Conservation (phyloP, 75 land plant species). For the Azolla pinnata region DNA sequence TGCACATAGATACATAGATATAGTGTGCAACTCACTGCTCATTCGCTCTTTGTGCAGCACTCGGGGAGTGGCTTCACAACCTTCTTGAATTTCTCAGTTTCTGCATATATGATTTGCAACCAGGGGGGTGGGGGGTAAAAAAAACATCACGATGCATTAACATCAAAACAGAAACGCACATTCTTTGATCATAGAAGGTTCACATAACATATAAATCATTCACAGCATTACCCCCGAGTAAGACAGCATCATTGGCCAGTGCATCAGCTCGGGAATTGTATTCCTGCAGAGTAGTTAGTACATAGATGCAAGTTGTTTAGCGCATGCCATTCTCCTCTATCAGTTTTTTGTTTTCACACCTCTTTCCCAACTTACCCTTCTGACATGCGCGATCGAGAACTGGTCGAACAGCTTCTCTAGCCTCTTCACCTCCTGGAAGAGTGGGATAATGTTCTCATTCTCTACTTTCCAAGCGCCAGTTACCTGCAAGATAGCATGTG, state of each 20-base stretch:
- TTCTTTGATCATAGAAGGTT: too few relatives aligned
- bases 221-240: constrained; percentile 40
- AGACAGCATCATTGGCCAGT: constrained; percentile 52
- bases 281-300: constrained; percentile 32
- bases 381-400: constrained; percentile 45
- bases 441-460: constrained; percentile 31
- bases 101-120: too few relatives aligned
- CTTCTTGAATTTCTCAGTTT: too few relatives aligned
- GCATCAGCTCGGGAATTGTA: constrained; percentile 70
- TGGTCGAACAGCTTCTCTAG: constrained; percentile 42
- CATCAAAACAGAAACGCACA: too few relatives aligned
- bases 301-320: too few relatives aligned
- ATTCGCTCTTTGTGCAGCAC: too few relatives aligned
- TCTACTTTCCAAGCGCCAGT: constrained; percentile 31
- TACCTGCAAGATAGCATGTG: background rate
- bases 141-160: too few relatives aligned
- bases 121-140: too few relatives aligned
- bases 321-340: background rate
- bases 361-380: constrained; percentile 31
- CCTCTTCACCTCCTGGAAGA: constrained; percentile 42
- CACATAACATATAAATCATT: too few relatives aligned
- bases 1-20: too few relatives aligned
- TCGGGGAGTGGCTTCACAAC: too few relatives aligned
- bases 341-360: background rate
- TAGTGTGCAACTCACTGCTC: too few relatives aligned